These are phyloP conservation scores for Citrus australasica DNA, from an alignment of 345 rosid species.

Conservation along the genomic window DNA sequence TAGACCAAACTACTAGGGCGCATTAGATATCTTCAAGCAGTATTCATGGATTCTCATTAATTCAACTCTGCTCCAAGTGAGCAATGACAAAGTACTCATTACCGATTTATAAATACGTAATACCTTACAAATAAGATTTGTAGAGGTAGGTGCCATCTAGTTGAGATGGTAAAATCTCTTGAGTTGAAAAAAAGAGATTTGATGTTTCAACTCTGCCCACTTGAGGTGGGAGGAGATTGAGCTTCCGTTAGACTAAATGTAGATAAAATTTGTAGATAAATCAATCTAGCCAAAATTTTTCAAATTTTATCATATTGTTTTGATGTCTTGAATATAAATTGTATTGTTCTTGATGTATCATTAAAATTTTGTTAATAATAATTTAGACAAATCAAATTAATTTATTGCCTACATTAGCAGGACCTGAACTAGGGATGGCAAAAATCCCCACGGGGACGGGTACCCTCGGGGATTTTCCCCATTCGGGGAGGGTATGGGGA, in stretches of 20 bases:
- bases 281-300: background rate
- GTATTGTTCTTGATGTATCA: background rate
- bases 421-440: background rate
- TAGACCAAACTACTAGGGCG: background rate
- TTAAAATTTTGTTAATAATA: background rate
- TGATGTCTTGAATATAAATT: too few species aligned
- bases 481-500: too few species aligned
- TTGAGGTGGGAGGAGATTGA: too few species aligned
- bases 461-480: too few species aligned
- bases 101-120: background rate
- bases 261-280: too few species aligned
- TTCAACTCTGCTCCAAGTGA: background rate
- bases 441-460: too few species aligned
- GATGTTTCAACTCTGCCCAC: too few species aligned
- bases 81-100: background rate
- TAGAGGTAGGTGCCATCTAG: background rate
- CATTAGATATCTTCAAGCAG: background rate
- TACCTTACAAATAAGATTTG: background rate
- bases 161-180: background rate
- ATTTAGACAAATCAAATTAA: background rate
- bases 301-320: too few species aligned
- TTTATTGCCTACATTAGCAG: background rate
- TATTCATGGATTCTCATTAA: background rate
- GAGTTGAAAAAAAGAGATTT: too few species aligned
- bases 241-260: too few species aligned